A percentile compares a stretch with the other conserved stretches of the same genome.
Evolutionary conservation across 2,329 filamentous ascomycete species (phyloP).

Genomic region (Hypoxylon sp.): DNA sequence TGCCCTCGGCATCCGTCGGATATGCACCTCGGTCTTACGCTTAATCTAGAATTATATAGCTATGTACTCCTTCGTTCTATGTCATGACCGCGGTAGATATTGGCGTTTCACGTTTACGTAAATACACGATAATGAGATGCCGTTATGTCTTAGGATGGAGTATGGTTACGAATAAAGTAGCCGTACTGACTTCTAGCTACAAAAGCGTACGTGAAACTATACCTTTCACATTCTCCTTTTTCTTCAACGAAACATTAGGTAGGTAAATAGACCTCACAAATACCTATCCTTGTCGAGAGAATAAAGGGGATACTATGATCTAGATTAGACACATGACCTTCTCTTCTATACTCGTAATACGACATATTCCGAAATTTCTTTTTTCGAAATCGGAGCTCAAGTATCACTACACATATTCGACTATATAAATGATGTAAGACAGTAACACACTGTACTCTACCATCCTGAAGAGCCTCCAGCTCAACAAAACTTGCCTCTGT

Average conservation of each 20-base stretch:
- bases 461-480: background rate
- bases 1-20: background rate
- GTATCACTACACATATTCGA: conserved; percentile 17
- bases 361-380: background rate
- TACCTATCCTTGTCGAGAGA: background rate
- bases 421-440: conserved; percentile 44
- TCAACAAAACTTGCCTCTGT: background rate
- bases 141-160: conserved; percentile 18
- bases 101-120: conserved; percentile 24
- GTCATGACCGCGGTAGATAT: conserved; percentile 6
- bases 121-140: conserved; percentile 10
- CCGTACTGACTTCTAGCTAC: background rate
- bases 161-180: background rate
- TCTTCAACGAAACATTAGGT: too few species aligned
- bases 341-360: background rate
- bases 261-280: background rate
- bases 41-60: background rate
- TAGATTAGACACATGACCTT: background rate
- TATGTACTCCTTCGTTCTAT: conserved; percentile 10
- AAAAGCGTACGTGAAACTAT: background rate
- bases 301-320: background rate
- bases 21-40: background rate
- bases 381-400: background rate
- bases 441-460: conserved; percentile 28
- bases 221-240: too few species aligned